Evolutionary conservation across 495 filamentous ascomycete genomes (phyloP).

Genomic region (Chlorociboria aeruginascens): DNA sequence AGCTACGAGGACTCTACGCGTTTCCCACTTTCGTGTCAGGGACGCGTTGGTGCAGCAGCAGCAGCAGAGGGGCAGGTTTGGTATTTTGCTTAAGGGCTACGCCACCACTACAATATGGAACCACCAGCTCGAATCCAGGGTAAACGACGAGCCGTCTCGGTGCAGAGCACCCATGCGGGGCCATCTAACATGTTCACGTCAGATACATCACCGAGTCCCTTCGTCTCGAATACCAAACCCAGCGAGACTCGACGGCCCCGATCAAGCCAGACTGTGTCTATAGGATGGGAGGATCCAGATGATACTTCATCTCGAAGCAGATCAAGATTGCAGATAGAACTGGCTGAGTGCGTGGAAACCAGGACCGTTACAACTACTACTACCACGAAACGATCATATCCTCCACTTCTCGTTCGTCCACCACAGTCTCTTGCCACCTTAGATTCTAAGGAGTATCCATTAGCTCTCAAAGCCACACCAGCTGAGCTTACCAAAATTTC

Average conservation of each 20-base stretch:
- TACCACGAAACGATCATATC: conserved; percentile 80
- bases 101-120: conserved; percentile 9
- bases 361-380: conserved; percentile 83
- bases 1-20: conserved; percentile 11
- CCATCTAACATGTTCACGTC: conserved; percentile 3
- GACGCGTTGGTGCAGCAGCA: conserved; percentile 11
- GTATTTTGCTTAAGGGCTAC: neutral
- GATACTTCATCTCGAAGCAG: conserved; percentile 7
- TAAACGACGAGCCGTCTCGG: conserved; percentile 6
- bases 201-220: conserved; percentile 16
- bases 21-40: conserved; percentile 12
- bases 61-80: conserved; percentile 4
- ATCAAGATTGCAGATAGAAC: conserved; percentile 31
- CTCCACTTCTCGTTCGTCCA: conserved; percentile 70
- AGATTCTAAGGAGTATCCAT: conserved; percentile 80
- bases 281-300: conserved; percentile 16
- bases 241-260: conserved; percentile 5
- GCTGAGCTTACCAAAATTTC: conserved; percentile 57
- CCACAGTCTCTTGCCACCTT: conserved; percentile 61
- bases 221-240: conserved; percentile 11
- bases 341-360: conserved; percentile 46
- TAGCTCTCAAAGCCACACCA: conserved; percentile 73
- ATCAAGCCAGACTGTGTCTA: conserved; percentile 10
- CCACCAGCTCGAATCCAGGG: conserved; percentile 5
- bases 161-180: neutral